Percentiles rank a stretch among this genome's conserved stretches.
Conservation (phyloP, 768 basidiomycete genomes). For the Termitomyces sp. region DNA sequence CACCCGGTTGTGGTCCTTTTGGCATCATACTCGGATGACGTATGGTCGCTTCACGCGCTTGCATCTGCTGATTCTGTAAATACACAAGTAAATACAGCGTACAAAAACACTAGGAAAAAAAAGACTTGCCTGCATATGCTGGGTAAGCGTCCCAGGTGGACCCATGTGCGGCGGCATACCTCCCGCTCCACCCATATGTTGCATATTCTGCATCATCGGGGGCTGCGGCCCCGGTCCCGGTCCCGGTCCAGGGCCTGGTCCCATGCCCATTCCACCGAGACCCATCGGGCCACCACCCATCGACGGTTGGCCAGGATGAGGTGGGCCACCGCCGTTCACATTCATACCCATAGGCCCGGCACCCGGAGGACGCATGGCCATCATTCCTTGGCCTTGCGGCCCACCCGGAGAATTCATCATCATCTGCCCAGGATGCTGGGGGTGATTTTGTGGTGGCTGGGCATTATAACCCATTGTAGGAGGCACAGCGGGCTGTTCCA, state of each 20-base stretch:
- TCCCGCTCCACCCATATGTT: slow-evolving; percentile 15
- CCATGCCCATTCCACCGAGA: slow-evolving; percentile 16
- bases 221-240: slow-evolving; percentile 10
- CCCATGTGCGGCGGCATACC: slow-evolving; percentile 34
- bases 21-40: slow-evolving; percentile 28
- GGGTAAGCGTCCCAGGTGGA: slow-evolving; percentile 29
- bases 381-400: slow-evolving; percentile 28
- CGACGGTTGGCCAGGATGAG: slow-evolving; percentile 17
- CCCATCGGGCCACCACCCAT: slow-evolving; percentile 21
- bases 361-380: slow-evolving; percentile 28
- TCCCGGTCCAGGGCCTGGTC: not conserved
- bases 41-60: slow-evolving; percentile 9
- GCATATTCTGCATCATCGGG: slow-evolving; percentile 13
- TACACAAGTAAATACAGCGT: not conserved
- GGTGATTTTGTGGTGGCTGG: slow-evolving; percentile 18
- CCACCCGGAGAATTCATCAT: slow-evolving; percentile 30
- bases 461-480: slow-evolving; percentile 18
- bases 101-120: not conserved
- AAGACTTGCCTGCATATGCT: slow-evolving; percentile 29
- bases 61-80: slow-evolving; percentile 16
- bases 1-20: slow-evolving; percentile 26
- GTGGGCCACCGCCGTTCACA: slow-evolving; percentile 20
- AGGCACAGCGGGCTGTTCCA: slow-evolving; percentile 37
- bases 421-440: slow-evolving; percentile 27
- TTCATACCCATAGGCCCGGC: slow-evolving; percentile 20